These are phyloP conservation scores for Adansonia rubrostipa DNA, from an alignment of 441 rosid species.

Conservation along the genomic window DNA sequence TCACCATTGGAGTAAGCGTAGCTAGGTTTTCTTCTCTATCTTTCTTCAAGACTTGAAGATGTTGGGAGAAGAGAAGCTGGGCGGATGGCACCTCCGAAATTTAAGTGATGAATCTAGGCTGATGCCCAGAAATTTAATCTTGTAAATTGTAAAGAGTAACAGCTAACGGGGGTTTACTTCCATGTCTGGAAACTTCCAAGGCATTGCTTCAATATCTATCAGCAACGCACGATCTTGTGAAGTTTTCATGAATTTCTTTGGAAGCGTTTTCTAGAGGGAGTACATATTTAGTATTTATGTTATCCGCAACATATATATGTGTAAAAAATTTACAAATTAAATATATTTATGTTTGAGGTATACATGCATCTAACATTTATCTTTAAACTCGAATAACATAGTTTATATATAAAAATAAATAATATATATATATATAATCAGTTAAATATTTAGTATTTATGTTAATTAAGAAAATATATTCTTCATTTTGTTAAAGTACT, in stretches of 20 bases:
- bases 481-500: too few relatives aligned
- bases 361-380: too few relatives aligned
- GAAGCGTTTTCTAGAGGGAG: not conserved
- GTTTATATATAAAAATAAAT: too few relatives aligned
- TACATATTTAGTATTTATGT: not conserved
- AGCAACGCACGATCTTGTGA: not conserved
- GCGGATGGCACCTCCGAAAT: conserved; percentile 13
- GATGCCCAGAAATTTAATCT: not conserved
- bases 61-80: not conserved
- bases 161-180: not conserved
- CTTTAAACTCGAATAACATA: too few relatives aligned
- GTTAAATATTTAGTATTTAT: too few relatives aligned
- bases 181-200: not conserved
- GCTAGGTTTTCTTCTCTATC: not conserved
- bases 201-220: not conserved
- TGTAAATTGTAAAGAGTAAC: not conserved
- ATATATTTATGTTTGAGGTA: too few relatives aligned
- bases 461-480: too few relatives aligned
- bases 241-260: not conserved
- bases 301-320: too few relatives aligned
- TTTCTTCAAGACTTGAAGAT: not conserved
- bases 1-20: not conserved
- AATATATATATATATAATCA: too few relatives aligned
- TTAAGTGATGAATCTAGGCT: not conserved
- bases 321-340: too few relatives aligned